Evolutionary conservation across 305 asterid genomes (phyloP).

Genomic region (Withania somnifera): DNA sequence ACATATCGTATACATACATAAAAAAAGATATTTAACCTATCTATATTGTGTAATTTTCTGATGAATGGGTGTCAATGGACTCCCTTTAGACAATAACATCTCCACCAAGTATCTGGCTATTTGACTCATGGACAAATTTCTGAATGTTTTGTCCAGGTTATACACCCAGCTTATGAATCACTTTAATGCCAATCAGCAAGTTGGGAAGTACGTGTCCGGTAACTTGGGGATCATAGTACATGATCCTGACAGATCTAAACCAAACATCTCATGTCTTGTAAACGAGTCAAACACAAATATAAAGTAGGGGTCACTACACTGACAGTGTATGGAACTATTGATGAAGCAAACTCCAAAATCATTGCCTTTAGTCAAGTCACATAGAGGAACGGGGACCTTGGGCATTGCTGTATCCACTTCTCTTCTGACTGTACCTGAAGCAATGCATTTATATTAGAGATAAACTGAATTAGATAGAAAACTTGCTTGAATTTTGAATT

Average conservation of each 20-base stretch:
- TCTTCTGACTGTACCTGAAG: background rate
- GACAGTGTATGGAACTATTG: background rate
- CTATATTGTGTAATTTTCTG: background rate
- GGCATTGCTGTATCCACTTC: background rate
- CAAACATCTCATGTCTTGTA: background rate
- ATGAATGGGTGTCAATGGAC: background rate
- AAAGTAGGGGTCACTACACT: background rate
- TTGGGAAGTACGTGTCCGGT: background rate
- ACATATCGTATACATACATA: background rate
- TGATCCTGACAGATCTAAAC: background rate
- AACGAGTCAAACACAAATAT: background rate
- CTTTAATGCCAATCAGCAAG: background rate
- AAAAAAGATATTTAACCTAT: background rate
- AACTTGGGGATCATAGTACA: background rate
- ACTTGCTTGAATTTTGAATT: background rate
- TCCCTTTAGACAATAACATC: background rate
- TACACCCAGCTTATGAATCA: background rate
- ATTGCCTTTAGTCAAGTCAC: background rate
- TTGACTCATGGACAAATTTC: background rate
- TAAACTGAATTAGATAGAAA: background rate
- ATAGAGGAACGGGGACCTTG: background rate
- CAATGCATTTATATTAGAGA: background rate
- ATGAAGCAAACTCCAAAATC: background rate
- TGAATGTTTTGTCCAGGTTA: background rate
- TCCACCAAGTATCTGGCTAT: background rate